phyloP scores from a whole-genome alignment of 2,329 filamentous ascomycete species.

The Aspergillus texensis region DNA sequence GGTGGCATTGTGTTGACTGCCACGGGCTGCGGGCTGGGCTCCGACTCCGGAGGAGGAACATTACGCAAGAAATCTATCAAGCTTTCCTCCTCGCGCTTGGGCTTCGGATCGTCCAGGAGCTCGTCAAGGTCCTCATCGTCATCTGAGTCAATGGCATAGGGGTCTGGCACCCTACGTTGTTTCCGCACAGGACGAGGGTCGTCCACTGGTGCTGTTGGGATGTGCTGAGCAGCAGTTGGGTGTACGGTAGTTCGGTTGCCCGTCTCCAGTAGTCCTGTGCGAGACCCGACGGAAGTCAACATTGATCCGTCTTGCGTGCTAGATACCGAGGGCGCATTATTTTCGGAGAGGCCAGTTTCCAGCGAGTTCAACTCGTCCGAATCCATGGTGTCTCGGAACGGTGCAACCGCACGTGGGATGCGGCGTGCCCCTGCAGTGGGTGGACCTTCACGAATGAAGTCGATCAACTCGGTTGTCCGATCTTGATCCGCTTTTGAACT shows the following conservation, averaged over 20 bases:
- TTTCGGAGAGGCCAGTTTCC: slow-evolving; percentile 31
- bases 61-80: slow-evolving; percentile 52
- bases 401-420: slow-evolving; percentile 80
- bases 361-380: slow-evolving; percentile 66
- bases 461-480: slow-evolving; percentile 84
- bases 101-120: slow-evolving; percentile 47
- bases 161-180: slow-evolving; percentile 78
- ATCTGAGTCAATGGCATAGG: slow-evolving; percentile 80
- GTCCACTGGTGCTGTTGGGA: slow-evolving; percentile 27
- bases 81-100: slow-evolving; percentile 48
- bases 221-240: slow-evolving; percentile 21
- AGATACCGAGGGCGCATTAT: slow-evolving; percentile 38
- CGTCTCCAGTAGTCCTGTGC: slow-evolving; percentile 66
- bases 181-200: slow-evolving; percentile 68
- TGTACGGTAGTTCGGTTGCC: slow-evolving; percentile 33
- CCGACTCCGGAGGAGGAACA: slow-evolving; percentile 44
- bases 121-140: slow-evolving; percentile 70
- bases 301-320: slow-evolving; percentile 57
- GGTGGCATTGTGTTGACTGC: slow-evolving; percentile 23
- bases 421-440: slow-evolving; percentile 66
- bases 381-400: slow-evolving; percentile 83
- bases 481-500: slow-evolving; percentile 65
- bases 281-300: slow-evolving; percentile 69
- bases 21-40: slow-evolving; percentile 35
- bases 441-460: slow-evolving; percentile 90